Evolutionary conservation across 306 rosid genomes (phyloP).

Genomic region (Benincasa hispida): DNA sequence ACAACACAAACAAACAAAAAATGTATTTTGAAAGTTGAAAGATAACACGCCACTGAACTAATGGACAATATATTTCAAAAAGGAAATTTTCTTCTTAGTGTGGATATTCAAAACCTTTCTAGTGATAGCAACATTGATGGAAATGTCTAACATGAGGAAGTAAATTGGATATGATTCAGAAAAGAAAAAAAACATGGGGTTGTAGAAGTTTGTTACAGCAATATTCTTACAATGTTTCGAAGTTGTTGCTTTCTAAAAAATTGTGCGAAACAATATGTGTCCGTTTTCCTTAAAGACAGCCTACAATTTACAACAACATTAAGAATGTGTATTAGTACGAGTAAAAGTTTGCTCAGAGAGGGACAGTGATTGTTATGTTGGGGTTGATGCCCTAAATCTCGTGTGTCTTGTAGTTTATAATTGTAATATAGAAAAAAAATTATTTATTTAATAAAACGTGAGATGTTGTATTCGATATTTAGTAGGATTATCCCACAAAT

Average conservation of each 20-base stretch:
- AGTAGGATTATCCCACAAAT: no score
- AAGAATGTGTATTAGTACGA: background rate
- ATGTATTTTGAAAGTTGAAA: no score
- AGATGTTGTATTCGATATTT: no score
- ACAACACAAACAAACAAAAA: no score
- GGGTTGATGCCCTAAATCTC: no score
- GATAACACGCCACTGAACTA: no score
- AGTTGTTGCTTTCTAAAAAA: slow-evolving; percentile 39
- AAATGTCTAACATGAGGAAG: background rate
- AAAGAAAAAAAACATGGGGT: background rate
- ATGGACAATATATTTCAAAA: background rate
- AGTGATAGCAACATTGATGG: background rate
- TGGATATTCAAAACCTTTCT: background rate
- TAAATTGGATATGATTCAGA: background rate
- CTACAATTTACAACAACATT: slow-evolving; percentile 19
- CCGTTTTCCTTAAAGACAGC: slow-evolving; percentile 57
- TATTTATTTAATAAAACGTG: no score
- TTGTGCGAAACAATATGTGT: slow-evolving; percentile 51
- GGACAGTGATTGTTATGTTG: background rate
- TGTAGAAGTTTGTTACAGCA: background rate
- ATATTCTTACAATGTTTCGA: slow-evolving; percentile 46
- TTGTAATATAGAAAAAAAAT: no score
- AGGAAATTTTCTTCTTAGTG: background rate
- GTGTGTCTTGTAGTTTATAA: no score
- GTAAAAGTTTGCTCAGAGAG: background rate